phyloP scores from a whole-genome alignment of 2,329 filamentous ascomycete species.

The Botryotinia narcissicola region DNA sequence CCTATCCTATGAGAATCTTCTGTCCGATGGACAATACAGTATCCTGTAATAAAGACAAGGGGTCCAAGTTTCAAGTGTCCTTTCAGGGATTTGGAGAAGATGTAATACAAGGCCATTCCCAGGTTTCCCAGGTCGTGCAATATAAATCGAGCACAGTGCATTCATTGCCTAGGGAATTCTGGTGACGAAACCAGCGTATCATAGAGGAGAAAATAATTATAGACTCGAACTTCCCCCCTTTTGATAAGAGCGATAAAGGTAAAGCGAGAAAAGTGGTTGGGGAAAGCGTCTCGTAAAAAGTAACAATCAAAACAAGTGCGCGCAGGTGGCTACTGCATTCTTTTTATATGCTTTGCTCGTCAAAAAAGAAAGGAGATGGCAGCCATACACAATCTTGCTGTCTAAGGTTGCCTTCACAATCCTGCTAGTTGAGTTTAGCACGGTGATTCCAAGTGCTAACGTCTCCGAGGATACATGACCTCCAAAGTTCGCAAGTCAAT shows the following conservation, averaged over 20 bases:
- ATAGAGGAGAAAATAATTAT: background rate
- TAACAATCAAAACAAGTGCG: background rate
- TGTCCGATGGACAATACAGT: background rate
- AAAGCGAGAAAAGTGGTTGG: background rate
- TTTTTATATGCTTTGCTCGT: background rate
- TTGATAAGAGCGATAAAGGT: constrained; percentile 7
- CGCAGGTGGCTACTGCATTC: background rate
- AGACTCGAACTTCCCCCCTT: constrained; percentile 3
- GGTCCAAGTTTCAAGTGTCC: background rate
- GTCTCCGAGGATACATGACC: background rate
- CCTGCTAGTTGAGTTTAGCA: background rate
- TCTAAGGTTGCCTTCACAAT: background rate
- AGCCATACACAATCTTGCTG: background rate
- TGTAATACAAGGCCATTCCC: constrained; percentile 16
- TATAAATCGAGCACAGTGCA: background rate
- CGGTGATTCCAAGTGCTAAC: background rate
- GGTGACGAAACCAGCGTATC: constrained; percentile 10
- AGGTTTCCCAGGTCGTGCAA: constrained; percentile 5
- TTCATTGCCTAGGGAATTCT: background rate
- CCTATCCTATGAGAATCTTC: constrained; percentile 1
- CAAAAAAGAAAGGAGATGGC: background rate
- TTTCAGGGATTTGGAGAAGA: background rate
- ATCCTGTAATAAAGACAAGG: background rate
- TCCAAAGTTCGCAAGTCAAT: background rate
- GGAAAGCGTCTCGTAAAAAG: background rate